Evolutionary conservation across 164 flowering plant genomes (phyloP).

Genomic region (Aristolochia contorta): DNA sequence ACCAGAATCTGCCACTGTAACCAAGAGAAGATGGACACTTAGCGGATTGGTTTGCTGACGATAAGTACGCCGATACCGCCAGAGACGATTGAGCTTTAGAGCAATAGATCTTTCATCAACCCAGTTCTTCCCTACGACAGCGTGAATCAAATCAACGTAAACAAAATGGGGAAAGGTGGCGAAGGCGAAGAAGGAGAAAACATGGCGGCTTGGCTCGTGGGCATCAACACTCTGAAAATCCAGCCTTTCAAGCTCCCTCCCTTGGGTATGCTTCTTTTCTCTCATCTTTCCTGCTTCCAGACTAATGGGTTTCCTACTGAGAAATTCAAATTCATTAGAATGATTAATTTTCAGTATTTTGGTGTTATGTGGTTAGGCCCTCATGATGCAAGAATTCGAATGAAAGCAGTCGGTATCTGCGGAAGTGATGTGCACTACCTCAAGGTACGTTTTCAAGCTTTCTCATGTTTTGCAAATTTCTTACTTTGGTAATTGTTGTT

Average conservation of each 20-base stretch:
- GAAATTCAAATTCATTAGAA: no score
- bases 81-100: no score
- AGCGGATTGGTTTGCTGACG: no score
- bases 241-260: constrained; percentile 84
- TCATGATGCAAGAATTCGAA: constrained; percentile 71
- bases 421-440: constrained; percentile 97
- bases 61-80: no score
- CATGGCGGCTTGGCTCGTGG: constrained; percentile 98
- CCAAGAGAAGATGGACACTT: no score
- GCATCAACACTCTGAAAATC: constrained; percentile 63
- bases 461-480: no score
- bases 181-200: constrained; percentile 44
- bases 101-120: no score
- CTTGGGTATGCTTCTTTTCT: constrained; percentile 35
- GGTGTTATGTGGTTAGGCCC: constrained; percentile 35
- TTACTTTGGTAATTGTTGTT: no score
- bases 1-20: no score
- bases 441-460: constrained; percentile 37
- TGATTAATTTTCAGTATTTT: neutral
- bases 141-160: no score
- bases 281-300: neutral
- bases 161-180: constrained; percentile 36
- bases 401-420: constrained; percentile 97
- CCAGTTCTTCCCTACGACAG: no score
- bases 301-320: neutral